These are phyloP conservation scores for Metrosideros polymorpha DNA, from an alignment of 441 rosid genomes.

Conservation along the genomic window DNA sequence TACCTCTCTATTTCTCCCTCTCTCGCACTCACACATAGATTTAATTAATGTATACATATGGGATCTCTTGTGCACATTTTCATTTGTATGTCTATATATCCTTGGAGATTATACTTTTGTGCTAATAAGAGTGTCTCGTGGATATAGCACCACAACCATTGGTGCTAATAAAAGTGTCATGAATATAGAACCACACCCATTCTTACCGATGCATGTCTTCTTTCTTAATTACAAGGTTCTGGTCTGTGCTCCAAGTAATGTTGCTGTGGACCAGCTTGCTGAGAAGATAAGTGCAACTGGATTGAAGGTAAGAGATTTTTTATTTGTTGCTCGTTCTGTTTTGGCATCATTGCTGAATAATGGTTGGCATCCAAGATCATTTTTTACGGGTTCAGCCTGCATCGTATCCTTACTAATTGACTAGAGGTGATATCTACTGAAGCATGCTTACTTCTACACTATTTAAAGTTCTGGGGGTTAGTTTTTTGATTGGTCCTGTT, in stretches of 20 bases:
- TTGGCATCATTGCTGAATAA: neutral
- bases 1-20: neutral
- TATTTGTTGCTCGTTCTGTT: neutral
- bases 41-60: neutral
- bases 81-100: neutral
- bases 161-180: neutral
- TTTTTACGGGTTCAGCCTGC: neutral
- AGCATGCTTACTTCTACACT: neutral
- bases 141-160: neutral
- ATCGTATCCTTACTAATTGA: neutral
- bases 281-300: slow-evolving; percentile 99
- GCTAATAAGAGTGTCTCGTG: neutral
- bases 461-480: neutral
- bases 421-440: neutral
- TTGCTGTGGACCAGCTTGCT: slow-evolving; percentile 98
- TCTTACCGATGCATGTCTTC: neutral
- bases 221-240: slow-evolving; percentile 47
- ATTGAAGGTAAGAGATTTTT: slow-evolving; percentile 53
- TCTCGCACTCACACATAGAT: neutral
- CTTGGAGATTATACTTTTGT: slow-evolving; percentile 1
- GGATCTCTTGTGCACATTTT: neutral
- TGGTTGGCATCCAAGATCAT: neutral
- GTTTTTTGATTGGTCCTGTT: neutral
- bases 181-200: neutral
- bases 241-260: slow-evolving; percentile 99